Percentiles rank a stretch among this genome's conserved stretches.
Evolutionary conservation across 495 filamentous ascomycete genomes (phyloP).

Genomic region (Aspergillus baeticus): DNA sequence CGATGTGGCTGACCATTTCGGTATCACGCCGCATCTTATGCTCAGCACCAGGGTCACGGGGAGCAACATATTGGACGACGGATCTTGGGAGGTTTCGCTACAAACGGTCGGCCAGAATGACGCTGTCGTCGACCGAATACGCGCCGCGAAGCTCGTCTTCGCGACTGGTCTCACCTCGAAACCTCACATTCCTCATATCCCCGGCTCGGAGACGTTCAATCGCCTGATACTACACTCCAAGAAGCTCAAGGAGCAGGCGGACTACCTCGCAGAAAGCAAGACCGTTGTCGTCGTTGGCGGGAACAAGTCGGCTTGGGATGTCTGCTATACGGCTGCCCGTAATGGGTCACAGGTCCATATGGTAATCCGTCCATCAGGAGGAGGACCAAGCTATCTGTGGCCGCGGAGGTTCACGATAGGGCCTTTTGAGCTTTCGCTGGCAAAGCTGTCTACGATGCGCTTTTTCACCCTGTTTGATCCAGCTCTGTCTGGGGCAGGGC

Average conservation of each 20-base stretch:
- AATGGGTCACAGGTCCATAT: conserved; percentile 8
- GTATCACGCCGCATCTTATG: conserved; percentile 6
- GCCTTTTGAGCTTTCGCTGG: conserved; percentile 7
- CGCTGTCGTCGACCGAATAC: neutral
- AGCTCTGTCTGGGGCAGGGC: conserved; percentile 1
- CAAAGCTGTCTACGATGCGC: conserved; percentile 3
- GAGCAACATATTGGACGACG: too few relatives aligned
- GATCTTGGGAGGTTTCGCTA: too few relatives aligned
- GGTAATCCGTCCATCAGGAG: conserved; percentile 12
- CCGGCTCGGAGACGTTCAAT: conserved; percentile 19
- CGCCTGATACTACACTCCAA: conserved; percentile 4
- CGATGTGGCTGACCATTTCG: conserved; percentile 10
- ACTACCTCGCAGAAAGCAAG: conserved; percentile 18
- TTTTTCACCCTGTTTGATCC: conserved; percentile 13
- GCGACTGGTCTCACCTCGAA: conserved; percentile 44
- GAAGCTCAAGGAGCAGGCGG: conserved; percentile 10
- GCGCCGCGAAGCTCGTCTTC: conserved; percentile 38
- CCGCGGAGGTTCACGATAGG: conserved; percentile 7
- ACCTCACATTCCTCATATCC: conserved; percentile 37
- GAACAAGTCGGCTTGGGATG: conserved; percentile 47
- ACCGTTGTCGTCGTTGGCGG: conserved; percentile 42
- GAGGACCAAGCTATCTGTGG: conserved; percentile 14
- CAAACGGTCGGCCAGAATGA: neutral
- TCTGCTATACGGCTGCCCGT: conserved; percentile 14
- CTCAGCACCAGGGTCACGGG: conserved; percentile 6